Conservation (phyloP, 768 basidiomycete species). For the Tulasnella sp. region DNA sequence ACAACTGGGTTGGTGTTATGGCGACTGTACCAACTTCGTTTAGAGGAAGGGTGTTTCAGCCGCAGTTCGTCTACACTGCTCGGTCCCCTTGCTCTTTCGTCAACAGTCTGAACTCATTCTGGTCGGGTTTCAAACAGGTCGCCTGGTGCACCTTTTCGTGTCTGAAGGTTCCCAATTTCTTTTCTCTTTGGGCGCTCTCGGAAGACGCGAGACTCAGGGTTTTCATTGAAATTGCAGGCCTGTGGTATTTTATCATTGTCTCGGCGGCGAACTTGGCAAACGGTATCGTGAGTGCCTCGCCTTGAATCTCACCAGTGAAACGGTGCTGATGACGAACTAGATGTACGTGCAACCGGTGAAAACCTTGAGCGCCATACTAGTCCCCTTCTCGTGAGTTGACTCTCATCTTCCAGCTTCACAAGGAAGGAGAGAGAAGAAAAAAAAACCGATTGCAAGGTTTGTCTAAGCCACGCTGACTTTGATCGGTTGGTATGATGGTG, state of each 20-base stretch:
- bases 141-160: slow-evolving; percentile 2
- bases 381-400: background rate
- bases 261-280: slow-evolving; percentile 68
- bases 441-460: no score
- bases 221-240: slow-evolving; percentile 33
- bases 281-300: background rate
- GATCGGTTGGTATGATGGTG: no score
- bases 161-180: background rate
- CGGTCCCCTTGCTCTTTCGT: no score
- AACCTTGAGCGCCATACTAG: background rate
- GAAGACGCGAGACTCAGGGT: no score
- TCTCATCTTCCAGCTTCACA: background rate
- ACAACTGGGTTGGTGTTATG: background rate
- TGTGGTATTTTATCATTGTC: slow-evolving; percentile 77
- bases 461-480: no score
- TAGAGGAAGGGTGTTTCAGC: background rate
- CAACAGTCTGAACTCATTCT: no score
- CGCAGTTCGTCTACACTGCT: background rate
- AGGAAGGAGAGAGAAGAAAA: no score
- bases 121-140: no score
- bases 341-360: background rate
- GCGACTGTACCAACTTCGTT: background rate
- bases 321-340: no score
- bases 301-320: no score
- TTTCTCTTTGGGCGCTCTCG: no score